phyloP scores from a whole-genome alignment of 2,329 filamentous ascomycete species.

The Claviceps fusiformis region DNA sequence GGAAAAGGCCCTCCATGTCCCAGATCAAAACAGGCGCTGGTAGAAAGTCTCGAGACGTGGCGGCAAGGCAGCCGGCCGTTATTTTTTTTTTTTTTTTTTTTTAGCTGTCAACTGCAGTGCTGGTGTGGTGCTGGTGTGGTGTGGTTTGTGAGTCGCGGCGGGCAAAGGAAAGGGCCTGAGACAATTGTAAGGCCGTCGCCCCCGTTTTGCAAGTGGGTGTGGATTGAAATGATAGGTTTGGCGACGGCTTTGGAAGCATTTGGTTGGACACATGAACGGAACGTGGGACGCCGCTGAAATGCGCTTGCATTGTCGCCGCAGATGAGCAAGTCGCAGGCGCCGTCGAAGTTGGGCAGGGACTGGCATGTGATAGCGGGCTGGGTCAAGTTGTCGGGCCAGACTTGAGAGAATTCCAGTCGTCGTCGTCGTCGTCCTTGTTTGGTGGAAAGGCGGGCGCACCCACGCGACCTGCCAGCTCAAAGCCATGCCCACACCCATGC shows the following conservation, averaged over 20 bases:
- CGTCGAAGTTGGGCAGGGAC: neutral
- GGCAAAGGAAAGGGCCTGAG: neutral
- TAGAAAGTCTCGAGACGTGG: neutral
- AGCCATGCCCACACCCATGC: too few relatives aligned
- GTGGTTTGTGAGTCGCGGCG: neutral
- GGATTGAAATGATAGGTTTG: neutral
- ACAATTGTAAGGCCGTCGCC: neutral
- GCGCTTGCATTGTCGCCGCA: neutral
- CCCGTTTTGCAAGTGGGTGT: neutral
- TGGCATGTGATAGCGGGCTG: neutral
- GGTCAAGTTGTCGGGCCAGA: neutral
- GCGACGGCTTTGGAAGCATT: neutral
- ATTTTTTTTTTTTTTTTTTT: neutral
- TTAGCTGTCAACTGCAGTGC: neutral
- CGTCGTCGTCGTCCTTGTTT: neutral
- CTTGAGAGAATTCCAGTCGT: too few relatives aligned
- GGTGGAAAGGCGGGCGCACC: neutral
- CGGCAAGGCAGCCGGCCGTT: neutral
- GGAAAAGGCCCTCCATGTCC: neutral
- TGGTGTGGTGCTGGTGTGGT: too few relatives aligned
- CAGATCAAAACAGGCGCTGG: neutral
- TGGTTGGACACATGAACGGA: neutral
- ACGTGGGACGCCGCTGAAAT: neutral
- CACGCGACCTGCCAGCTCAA: neutral
- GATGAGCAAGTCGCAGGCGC: neutral